Conservation (phyloP, 2,329 filamentous ascomycete genomes). For the Colletotrichum agaves region DNA sequence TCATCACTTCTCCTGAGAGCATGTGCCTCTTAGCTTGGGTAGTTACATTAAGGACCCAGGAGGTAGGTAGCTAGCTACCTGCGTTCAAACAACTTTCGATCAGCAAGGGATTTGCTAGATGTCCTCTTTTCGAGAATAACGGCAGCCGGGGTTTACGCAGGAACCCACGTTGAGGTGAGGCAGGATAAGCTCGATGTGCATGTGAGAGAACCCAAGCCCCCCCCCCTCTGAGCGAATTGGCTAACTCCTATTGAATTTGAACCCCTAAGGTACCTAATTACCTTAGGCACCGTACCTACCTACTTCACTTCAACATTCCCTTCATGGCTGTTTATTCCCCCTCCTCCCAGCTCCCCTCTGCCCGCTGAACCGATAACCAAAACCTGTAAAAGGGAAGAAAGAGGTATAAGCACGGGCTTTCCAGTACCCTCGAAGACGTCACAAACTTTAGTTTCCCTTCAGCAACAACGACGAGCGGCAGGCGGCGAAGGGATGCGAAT, state of each 20-base stretch:
- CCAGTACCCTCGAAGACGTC: conserved; percentile 27
- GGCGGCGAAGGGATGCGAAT: conserved; percentile 27
- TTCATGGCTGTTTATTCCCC: neutral
- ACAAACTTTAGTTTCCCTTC: conserved; percentile 14
- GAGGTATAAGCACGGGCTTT: conserved; percentile 15
- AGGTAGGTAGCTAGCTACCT: no score
- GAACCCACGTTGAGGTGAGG: neutral
- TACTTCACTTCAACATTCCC: neutral
- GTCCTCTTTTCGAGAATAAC: no score
- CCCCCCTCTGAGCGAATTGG: neutral
- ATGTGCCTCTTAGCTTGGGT: no score
- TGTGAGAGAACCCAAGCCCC: neutral
- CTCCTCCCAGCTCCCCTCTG: neutral
- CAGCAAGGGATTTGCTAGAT: neutral
- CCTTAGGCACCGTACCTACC: neutral
- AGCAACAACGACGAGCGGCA: conserved; percentile 5
- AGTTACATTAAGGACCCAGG: no score
- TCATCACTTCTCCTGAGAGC: no score
- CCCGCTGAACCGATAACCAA: neutral
- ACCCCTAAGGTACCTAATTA: neutral
- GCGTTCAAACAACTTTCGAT: neutral
- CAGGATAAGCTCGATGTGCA: conserved; percentile 1
- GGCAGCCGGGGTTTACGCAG: neutral
- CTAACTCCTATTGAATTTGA: conserved; percentile 7
- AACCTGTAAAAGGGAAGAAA: neutral